A percentile compares a stretch with the other conserved stretches of the same genome.
Conservation (phyloP, 306 rosid genomes). For the Ormosia semicastrata region DNA sequence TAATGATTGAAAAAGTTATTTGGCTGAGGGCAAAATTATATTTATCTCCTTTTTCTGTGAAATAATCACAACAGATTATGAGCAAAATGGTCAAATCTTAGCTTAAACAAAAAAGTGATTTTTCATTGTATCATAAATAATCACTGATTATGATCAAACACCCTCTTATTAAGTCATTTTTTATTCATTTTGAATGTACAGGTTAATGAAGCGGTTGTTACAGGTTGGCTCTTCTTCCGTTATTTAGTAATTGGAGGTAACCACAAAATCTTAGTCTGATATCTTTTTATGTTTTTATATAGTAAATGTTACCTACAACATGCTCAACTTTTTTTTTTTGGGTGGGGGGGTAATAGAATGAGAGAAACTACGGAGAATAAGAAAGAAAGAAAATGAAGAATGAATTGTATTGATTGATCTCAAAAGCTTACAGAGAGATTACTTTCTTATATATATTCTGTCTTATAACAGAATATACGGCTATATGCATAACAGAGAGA, state of each 20-base stretch:
- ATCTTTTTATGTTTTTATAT: neutral
- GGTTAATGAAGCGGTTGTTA: conserved; percentile 96
- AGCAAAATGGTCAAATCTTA: neutral
- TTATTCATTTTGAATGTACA: conserved; percentile 36
- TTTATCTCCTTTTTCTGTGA: neutral
- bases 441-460: no score
- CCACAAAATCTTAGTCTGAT: conserved; percentile 12
- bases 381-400: no score
- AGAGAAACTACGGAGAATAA: no score
- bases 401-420: no score
- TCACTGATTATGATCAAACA: neutral
- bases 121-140: neutral
- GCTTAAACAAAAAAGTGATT: neutral
- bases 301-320: neutral
- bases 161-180: neutral
- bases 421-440: no score
- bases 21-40: neutral
- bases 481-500: no score
- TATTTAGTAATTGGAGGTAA: conserved; percentile 99
- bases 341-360: neutral
- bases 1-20: neutral
- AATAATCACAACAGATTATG: neutral
- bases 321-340: no score
- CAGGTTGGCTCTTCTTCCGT: conserved; percentile 98
- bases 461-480: no score